Conservation (phyloP, 2,329 filamentous ascomycete species). For the Penicillium oxalicum region DNA sequence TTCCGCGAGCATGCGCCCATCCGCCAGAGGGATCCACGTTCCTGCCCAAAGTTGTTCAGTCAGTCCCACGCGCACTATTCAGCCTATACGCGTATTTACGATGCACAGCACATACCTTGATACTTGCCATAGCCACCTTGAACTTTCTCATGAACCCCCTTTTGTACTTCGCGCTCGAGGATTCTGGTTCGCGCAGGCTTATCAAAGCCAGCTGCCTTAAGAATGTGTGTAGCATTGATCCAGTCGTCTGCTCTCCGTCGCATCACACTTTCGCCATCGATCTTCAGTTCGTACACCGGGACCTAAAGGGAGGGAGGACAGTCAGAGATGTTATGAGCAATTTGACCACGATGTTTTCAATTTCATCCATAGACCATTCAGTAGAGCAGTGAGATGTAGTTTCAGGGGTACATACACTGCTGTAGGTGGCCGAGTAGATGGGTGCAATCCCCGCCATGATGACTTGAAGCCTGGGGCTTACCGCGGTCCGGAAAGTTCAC, state of each 20-base stretch:
- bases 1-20: conserved; percentile 73
- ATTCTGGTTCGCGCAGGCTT: conserved; percentile 94
- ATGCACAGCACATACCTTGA: conserved; percentile 56
- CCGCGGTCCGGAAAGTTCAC: conserved; percentile 19
- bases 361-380: neutral
- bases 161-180: conserved; percentile 92
- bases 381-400: too few species aligned
- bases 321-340: neutral
- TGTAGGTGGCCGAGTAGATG: conserved; percentile 62
- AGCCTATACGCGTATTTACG: neutral
- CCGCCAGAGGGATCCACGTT: conserved; percentile 88
- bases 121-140: conserved; percentile 99
- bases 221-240: conserved; percentile 99
- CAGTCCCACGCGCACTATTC: neutral
- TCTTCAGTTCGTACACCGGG: conserved; percentile 89
- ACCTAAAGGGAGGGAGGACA: conserved; percentile 53
- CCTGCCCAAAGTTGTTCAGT: conserved; percentile 45
- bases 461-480: conserved; percentile 18
- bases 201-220: conserved; percentile 95
- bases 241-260: conserved; percentile 86
- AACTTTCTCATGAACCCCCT: conserved; percentile 93
- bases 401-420: conserved; percentile 46
- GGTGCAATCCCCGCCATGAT: conserved; percentile 35
- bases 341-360: too few species aligned
- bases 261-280: conserved; percentile 91